phyloP scores from a whole-genome alignment of 1,284 basidiomycete genomes.

The Pholiota adiposa region DNA sequence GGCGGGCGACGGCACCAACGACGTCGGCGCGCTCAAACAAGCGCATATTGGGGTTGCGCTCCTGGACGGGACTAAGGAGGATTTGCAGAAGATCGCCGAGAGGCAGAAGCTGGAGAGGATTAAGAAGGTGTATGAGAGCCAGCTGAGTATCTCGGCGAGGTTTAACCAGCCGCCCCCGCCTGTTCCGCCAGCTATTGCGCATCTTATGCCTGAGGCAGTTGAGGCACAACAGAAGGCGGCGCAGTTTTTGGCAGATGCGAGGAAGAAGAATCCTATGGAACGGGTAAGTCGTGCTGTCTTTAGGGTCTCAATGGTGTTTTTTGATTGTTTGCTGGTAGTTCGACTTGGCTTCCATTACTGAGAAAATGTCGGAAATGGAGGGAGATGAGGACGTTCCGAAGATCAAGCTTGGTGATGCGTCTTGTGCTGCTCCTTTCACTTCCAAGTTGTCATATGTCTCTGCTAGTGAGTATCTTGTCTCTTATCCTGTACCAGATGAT shows the following conservation, averaged over 20 bases:
- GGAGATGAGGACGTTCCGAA: constrained; percentile 92
- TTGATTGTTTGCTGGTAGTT: constrained; percentile 57
- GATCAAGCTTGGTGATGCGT: constrained; percentile 96
- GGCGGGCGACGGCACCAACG: constrained; percentile 98
- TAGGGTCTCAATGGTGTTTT: constrained; percentile 13
- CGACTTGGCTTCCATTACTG: constrained; percentile 85
- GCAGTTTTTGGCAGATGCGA: constrained; percentile 62
- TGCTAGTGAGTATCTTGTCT: constrained; percentile 66
- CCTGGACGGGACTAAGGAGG: constrained; percentile 89
- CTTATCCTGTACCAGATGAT: background rate
- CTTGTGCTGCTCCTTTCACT: constrained; percentile 95
- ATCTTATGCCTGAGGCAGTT: constrained; percentile 88
- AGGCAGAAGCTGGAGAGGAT: constrained; percentile 86
- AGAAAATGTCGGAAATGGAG: constrained; percentile 91
- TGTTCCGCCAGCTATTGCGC: constrained; percentile 83
- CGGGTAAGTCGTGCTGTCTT: constrained; percentile 66
- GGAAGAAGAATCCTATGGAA: constrained; percentile 87
- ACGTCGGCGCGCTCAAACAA: constrained; percentile 95
- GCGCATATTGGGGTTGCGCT: constrained; percentile 95
- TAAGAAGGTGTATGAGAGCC: constrained; percentile 96
- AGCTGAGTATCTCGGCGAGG: constrained; percentile 84
- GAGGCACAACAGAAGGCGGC: constrained; percentile 83
- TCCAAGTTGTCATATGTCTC: constrained; percentile 93
- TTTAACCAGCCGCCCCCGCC: constrained; percentile 93
- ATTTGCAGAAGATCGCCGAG: constrained; percentile 91